Evolutionary conservation across 208 protist species (phyloP), one percentile per base, ranked within the genome.

Genomic region (Trypanosoma cruzi): DNA sequence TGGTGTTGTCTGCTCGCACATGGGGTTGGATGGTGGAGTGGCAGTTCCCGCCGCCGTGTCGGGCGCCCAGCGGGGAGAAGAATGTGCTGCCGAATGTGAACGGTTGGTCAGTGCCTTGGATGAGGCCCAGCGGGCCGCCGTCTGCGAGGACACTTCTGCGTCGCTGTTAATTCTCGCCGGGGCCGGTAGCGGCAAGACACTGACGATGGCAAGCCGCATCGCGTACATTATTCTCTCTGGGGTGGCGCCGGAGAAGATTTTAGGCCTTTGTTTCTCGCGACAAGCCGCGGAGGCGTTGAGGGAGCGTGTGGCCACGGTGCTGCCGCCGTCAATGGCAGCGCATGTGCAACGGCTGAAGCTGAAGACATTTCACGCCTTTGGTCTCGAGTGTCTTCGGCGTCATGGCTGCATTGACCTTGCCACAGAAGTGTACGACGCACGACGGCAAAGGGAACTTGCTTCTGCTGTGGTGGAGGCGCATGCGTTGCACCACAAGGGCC

Each of bases 181-280:
- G 13, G 88, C 91, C 1, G 91, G 91, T n/a, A 94, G 88, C 56
- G 91, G 91, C 20, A 96, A 96, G 57, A 96, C 91, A 44, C 88
- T 92, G 64, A 93, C 91, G 31, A 93, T 96, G 82, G 88, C 88
- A 0, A 73, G 72, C 22, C 88, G 91, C 24, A 84, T 96, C 22
- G 88, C 80, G 6, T 85, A 76, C 52, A 63, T 94, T 3, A 67
- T 96, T 55, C 32, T 79, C 32, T 54, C 50, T 10, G 77, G 75
- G 32, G 84, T 96, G n/a, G 74, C 81, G n/a, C 67, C 85, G 20
- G 61, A 72, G n/a, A 26, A 65, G 34, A 82, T 96, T 26, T 73
- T 96, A n/a, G 86, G 82, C 26, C 82, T 96, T 32, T 93, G 88
- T 62, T 96, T 96, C 67, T 92, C 91, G 16, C 84, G 91, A 8